phyloP scores from a whole-genome alignment of 306 rosid species.

The Ammopiptanthus mongolicus region DNA sequence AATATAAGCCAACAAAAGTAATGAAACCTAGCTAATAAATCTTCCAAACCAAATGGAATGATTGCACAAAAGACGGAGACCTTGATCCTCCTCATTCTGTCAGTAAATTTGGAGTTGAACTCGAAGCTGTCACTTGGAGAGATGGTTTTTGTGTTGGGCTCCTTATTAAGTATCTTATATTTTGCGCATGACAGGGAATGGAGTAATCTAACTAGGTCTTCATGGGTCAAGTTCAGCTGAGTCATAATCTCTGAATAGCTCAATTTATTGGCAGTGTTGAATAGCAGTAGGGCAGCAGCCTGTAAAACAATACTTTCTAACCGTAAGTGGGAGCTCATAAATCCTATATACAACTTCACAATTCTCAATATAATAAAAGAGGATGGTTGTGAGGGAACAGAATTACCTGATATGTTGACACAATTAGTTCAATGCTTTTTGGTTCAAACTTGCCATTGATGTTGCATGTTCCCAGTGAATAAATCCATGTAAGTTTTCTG shows the following conservation, averaged over 20 bases:
- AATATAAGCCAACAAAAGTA: neutral
- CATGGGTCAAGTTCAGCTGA: constrained; percentile 64
- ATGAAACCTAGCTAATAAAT: neutral
- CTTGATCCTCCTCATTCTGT: constrained; percentile 81
- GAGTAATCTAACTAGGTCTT: constrained; percentile 62
- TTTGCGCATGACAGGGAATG: constrained; percentile 89
- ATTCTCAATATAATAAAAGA: neutral
- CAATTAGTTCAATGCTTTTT: constrained; percentile 68
- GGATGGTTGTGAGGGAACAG: neutral
- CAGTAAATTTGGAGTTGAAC: constrained; percentile 77
- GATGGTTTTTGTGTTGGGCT: constrained; percentile 58
- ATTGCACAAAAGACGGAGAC: constrained; percentile 22
- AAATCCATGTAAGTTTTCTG: constrained; percentile 90
- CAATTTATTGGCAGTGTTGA: constrained; percentile 68
- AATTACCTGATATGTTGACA: constrained; percentile 76
- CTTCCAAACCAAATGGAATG: neutral
- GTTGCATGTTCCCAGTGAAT: constrained; percentile 79
- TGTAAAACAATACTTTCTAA: constrained; percentile 20
- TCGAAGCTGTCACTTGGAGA: constrained; percentile 52
- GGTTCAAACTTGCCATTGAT: constrained; percentile 65
- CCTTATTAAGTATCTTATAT: constrained; percentile 68
- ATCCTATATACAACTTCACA: neutral
- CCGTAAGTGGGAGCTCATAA: neutral
- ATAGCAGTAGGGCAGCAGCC: constrained; percentile 83
- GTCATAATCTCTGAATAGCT: constrained; percentile 79